A percentile compares a stretch with the other conserved stretches of the same genome.
Evolutionary conservation across 805 yeast species (phyloP).

Genomic region (Spathaspora boniae): DNA sequence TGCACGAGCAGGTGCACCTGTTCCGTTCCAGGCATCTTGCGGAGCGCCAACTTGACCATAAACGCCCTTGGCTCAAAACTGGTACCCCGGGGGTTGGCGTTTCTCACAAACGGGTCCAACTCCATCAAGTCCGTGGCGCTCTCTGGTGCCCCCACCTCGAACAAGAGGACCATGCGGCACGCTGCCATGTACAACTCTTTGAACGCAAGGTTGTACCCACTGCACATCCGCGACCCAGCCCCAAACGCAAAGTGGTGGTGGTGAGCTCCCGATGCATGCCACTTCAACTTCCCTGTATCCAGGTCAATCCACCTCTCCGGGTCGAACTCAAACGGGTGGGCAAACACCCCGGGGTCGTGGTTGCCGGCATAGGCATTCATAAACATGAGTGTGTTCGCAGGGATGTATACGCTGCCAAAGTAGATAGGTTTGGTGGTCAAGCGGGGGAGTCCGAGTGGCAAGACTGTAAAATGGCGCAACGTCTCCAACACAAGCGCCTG

Average conservation of each 20-base stretch:
- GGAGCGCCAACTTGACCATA: conserved; percentile 21
- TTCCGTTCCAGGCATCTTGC: conserved; percentile 12
- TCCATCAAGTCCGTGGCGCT: conserved; percentile 28
- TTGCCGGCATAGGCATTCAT: conserved; percentile 73
- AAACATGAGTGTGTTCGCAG: conserved; percentile 51
- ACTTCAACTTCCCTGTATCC: conserved; percentile 10
- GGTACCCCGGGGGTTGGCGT: conserved; percentile 52
- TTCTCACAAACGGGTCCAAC: conserved; percentile 49
- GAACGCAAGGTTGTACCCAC: conserved; percentile 62
- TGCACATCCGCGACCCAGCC: conserved; percentile 68
- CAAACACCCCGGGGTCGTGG: conserved; percentile 49
- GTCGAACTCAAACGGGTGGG: conserved; percentile 42
- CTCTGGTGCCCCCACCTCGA: conserved; percentile 43
- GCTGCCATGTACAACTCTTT: conserved; percentile 61
- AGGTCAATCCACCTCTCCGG: conserved; percentile 53
- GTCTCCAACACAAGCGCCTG: conserved; percentile 62
- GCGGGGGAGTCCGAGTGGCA: conserved; percentile 67
- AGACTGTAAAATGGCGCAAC: conserved; percentile 57
- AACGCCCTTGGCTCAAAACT: conserved; percentile 58
- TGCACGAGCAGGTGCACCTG: conserved; percentile 3
- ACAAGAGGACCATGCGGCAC: conserved; percentile 50
- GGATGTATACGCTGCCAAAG: conserved; percentile 41
- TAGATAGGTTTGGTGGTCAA: conserved; percentile 49
- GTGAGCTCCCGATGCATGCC: conserved; percentile 2
- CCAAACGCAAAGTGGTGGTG: conserved; percentile 57